phyloP scores from a whole-genome alignment of 192 early-diverging fungal species.

The Mortierella claussenii region DNA sequence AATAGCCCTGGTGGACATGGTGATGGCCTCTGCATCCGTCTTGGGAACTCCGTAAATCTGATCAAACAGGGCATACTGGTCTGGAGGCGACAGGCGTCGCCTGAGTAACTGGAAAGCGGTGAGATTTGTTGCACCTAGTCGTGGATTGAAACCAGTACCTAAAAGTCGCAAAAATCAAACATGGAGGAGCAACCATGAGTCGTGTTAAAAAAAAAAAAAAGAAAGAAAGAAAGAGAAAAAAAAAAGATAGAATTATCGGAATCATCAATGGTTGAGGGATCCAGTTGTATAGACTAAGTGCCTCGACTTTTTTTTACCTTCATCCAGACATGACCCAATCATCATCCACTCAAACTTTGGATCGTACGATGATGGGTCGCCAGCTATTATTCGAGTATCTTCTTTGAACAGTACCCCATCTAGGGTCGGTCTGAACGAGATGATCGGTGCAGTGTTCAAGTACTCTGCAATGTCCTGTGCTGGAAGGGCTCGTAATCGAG shows the following conservation, averaged over 20 bases:
- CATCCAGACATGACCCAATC: conserved; percentile 7
- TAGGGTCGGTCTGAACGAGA: background rate
- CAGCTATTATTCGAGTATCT: background rate
- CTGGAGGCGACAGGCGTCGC: background rate
- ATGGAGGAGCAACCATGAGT: no score
- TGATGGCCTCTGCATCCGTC: background rate
- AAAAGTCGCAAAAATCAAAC: no score
- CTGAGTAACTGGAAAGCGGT: background rate
- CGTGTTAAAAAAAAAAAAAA: no score
- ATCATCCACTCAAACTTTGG: conserved; percentile 6
- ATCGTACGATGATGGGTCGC: conserved; percentile 5
- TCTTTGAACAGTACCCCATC: conserved; percentile 10
- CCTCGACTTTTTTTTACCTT: conserved; percentile 2
- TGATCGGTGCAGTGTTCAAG: background rate
- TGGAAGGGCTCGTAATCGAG: background rate
- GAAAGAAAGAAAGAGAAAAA: no score
- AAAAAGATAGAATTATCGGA: no score
- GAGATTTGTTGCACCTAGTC: background rate
- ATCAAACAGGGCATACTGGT: conserved; percentile 3
- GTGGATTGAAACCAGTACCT: no score
- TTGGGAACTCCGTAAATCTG: background rate
- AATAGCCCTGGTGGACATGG: background rate
- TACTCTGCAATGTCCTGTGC: background rate
- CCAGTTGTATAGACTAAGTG: no score
- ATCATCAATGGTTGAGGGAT: no score